Percentiles rank a stretch among this genome's conserved stretches.
Conservation (phyloP, 163 green algal genomes). For the Prototheca stagnorum region DNA sequence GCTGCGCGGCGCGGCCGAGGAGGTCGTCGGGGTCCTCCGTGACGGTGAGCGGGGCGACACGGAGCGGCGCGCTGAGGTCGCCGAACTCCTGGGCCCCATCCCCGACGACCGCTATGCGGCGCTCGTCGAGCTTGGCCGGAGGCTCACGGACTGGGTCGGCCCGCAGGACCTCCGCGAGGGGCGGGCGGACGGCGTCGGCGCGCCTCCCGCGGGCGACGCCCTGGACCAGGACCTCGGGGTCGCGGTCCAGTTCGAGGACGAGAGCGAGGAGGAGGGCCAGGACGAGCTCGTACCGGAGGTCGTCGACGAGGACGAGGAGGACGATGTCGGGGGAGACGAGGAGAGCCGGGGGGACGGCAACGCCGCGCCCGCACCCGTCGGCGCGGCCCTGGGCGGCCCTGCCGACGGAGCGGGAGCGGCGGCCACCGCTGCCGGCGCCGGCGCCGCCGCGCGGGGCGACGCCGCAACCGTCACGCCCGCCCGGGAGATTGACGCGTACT, state of each 20-base stretch:
- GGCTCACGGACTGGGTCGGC: conserved; percentile 75
- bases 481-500: conserved; percentile 94
- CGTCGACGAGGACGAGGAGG: conserved; percentile 39
- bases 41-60: conserved; percentile 58
- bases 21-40: conserved; percentile 85
- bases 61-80: conserved; percentile 55
- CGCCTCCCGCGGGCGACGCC: conserved; percentile 38
- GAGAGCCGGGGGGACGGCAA: conserved; percentile 10
- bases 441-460: no score
- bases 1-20: conserved; percentile 84
- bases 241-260: conserved; percentile 61
- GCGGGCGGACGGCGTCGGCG: conserved; percentile 13
- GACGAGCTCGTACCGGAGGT: conserved; percentile 24
- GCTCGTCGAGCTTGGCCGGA: conserved; percentile 67
- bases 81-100: conserved; percentile 60
- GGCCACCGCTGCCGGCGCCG: no score
- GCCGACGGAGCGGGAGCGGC: conserved; percentile 32
- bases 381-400: conserved; percentile 19
- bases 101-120: conserved; percentile 63
- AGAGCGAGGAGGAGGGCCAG: conserved; percentile 45
- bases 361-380: conserved; percentile 6
- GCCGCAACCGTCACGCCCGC: no score
- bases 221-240: conserved; percentile 79
- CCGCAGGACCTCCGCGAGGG: conserved; percentile 33
- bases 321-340: conserved; percentile 46